Evolutionary conservation across 2,329 filamentous ascomycete genomes (phyloP).

Genomic region (Xylogone sp.): DNA sequence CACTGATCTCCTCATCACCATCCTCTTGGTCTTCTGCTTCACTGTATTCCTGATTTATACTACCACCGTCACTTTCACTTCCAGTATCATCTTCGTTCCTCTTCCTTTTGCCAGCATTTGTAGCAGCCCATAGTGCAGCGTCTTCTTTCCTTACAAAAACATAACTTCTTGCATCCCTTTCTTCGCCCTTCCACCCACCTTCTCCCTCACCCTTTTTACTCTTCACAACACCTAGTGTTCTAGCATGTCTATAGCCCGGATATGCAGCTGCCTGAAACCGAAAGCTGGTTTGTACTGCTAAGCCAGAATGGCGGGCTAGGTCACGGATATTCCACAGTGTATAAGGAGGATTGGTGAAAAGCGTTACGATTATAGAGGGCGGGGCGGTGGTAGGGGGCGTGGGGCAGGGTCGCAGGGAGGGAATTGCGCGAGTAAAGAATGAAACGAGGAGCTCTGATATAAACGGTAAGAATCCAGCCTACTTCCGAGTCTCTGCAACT

Average conservation of each 20-base stretch:
- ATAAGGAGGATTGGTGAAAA: slow-evolving; percentile 94
- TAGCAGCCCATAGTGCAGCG: slow-evolving; percentile 13
- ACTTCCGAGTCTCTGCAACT: not conserved
- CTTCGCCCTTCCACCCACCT: slow-evolving; percentile 47
- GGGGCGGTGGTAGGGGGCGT: slow-evolving; percentile 26
- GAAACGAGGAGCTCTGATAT: slow-evolving; percentile 58
- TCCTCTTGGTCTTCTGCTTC: slow-evolving; percentile 26
- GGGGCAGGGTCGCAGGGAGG: slow-evolving; percentile 41
- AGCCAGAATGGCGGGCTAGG: slow-evolving; percentile 72
- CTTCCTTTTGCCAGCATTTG: slow-evolving; percentile 27
- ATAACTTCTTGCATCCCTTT: slow-evolving; percentile 53
- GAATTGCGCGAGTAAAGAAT: slow-evolving; percentile 57
- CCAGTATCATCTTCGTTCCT: slow-evolving; percentile 16
- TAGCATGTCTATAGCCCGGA: slow-evolving; percentile 69
- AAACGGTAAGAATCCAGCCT: not conserved
- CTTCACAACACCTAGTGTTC: slow-evolving; percentile 65
- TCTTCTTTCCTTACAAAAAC: slow-evolving; percentile 60
- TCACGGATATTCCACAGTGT: slow-evolving; percentile 93
- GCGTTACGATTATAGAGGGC: slow-evolving; percentile 69
- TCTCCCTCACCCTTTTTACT: slow-evolving; percentile 40
- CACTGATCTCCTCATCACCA: slow-evolving; percentile 15
- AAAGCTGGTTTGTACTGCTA: slow-evolving; percentile 68
- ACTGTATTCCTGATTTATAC: slow-evolving; percentile 23
- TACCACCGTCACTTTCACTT: slow-evolving; percentile 21
- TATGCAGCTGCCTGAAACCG: slow-evolving; percentile 64